These are phyloP conservation scores for Beta macrorhiza DNA, from an alignment of 179 eudicot species.

Conservation along the genomic window DNA sequence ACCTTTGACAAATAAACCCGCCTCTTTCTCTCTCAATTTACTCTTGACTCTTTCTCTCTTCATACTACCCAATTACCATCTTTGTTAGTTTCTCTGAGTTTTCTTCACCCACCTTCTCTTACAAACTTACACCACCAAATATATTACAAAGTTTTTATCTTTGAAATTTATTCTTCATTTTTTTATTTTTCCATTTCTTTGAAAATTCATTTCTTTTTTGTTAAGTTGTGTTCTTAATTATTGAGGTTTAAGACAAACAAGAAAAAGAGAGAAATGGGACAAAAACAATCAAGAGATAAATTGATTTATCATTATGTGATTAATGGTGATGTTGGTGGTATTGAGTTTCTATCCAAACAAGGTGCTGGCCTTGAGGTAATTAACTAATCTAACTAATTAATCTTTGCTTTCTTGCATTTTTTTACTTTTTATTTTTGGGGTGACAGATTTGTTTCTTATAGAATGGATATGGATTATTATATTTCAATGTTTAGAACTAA, in stretches of 20 bases:
- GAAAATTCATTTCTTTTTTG: neutral
- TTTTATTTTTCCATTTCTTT: neutral
- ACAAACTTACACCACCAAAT: no score
- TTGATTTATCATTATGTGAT: conserved; percentile 64
- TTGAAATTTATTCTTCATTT: neutral
- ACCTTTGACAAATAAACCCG: neutral
- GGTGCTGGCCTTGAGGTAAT: conserved; percentile 91
- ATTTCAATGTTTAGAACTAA: no score
- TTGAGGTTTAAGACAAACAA: no score
- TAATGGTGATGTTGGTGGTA: conserved; percentile 57
- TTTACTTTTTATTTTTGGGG: neutral
- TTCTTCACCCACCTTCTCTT: neutral
- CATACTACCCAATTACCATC: neutral
- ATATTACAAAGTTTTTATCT: neutral
- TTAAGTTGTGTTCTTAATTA: neutral
- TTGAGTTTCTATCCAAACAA: conserved; percentile 57
- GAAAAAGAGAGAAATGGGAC: conserved; percentile 47
- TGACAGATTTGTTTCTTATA: no score
- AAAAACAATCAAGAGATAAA: conserved; percentile 74
- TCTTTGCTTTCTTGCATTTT: neutral
- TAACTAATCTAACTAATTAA: neutral
- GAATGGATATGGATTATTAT: no score
- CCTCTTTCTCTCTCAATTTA: neutral
- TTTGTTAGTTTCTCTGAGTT: neutral
- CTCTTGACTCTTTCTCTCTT: neutral